Conservation (phyloP, 257 asterid species). For the Rauvolfia tetraphylla region DNA sequence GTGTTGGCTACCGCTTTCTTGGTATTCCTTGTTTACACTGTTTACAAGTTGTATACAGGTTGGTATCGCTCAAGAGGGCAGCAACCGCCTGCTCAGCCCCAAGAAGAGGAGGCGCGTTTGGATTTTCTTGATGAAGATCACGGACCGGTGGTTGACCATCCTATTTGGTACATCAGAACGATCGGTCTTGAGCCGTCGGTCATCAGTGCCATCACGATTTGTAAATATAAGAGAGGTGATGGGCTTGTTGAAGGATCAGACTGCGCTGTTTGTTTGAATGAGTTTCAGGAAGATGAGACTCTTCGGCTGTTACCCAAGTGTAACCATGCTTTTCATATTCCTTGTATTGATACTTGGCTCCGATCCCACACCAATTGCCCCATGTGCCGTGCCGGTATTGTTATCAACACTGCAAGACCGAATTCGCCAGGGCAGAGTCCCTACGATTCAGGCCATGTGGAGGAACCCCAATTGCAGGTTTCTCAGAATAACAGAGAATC, state of each 20-base stretch:
- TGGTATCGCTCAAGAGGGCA: constrained; percentile 14
- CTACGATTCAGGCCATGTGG: constrained; percentile 23
- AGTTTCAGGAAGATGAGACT: constrained; percentile 63
- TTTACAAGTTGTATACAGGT: constrained; percentile 30
- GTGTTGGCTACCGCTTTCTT: constrained; percentile 41
- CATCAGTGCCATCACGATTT: constrained; percentile 55
- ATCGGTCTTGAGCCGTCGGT: constrained; percentile 62
- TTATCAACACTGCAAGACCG: background rate
- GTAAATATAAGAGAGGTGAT: constrained; percentile 50
- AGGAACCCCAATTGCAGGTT: constrained; percentile 22
- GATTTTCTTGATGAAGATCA: constrained; percentile 40
- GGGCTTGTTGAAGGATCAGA: constrained; percentile 64
- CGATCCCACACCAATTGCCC: constrained; percentile 79
- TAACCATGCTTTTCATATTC: constrained; percentile 73
- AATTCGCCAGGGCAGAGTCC: constrained; percentile 12
- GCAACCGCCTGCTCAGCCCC: background rate
- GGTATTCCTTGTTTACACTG: constrained; percentile 36
- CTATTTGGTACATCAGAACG: constrained; percentile 74
- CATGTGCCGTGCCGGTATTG: constrained; percentile 65
- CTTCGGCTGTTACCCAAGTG: constrained; percentile 68
- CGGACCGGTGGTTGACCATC: constrained; percentile 63
- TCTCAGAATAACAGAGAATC: constrained; percentile 23
- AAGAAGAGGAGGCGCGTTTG: constrained; percentile 24
- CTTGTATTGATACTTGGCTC: constrained; percentile 92
- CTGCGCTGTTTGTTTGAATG: constrained; percentile 76